Conservation (phyloP, 768 basidiomycete genomes). For the Kwoniella pini region DNA sequence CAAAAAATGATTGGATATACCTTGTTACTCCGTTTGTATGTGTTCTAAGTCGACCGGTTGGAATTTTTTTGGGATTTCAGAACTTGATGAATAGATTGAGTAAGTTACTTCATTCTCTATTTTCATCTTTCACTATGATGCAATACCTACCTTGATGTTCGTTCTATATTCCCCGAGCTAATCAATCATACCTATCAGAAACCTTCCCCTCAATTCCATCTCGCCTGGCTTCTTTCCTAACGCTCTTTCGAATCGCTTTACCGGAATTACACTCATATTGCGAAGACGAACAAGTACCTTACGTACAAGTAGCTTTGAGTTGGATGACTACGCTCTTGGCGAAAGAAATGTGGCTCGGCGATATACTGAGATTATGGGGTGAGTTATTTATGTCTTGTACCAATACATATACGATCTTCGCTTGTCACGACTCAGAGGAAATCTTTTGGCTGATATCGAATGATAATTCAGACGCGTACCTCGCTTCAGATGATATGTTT, state of each 20-base stretch:
- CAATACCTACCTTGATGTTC: too few relatives aligned
- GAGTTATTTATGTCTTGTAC: slow-evolving; percentile 6
- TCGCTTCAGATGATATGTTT: slow-evolving; percentile 50
- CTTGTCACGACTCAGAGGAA: too few relatives aligned
- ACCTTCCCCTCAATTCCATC: slow-evolving; percentile 42
- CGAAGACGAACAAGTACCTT: slow-evolving; percentile 48
- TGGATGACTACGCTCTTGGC: slow-evolving; percentile 54
- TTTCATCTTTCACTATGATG: background rate
- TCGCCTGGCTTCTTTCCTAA: slow-evolving; percentile 39
- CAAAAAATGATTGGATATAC: slow-evolving; percentile 40
- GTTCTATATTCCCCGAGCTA: too few relatives aligned
- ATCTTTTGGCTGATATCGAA: background rate
- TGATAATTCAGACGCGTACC: slow-evolving; percentile 37
- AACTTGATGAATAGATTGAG: slow-evolving; percentile 40
- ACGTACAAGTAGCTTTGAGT: slow-evolving; percentile 37
- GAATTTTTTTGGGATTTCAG: slow-evolving; percentile 43
- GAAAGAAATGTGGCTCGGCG: slow-evolving; percentile 47
- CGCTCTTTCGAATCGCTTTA: slow-evolving; percentile 38
- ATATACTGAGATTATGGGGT: slow-evolving; percentile 49
- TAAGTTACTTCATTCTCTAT: slow-evolving; percentile 22
- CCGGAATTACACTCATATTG: slow-evolving; percentile 46
- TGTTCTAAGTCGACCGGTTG: slow-evolving; percentile 34
- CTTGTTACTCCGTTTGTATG: slow-evolving; percentile 46
- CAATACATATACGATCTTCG: too few relatives aligned
- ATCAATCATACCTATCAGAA: slow-evolving; percentile 15